A percentile compares a stretch with the other conserved stretches of the same genome.
phyloP scores from a whole-genome alignment of 495 filamentous ascomycete species.

The Penicillium coprophilum region DNA sequence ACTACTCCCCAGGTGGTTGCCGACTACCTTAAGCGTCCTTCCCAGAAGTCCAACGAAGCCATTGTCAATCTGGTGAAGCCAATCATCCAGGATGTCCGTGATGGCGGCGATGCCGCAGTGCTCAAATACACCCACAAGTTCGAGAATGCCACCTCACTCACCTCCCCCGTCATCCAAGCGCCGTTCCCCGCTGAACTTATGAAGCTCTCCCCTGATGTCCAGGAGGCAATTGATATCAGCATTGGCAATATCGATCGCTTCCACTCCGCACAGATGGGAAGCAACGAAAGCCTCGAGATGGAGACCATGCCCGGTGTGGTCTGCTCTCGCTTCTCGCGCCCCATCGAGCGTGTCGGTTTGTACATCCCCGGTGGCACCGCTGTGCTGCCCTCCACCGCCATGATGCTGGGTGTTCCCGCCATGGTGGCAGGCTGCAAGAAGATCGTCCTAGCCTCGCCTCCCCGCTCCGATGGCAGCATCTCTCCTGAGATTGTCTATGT shows the following conservation, averaged over 20 bases:
- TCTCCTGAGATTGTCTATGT: conserved; percentile 97
- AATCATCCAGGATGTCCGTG: conserved; percentile 81
- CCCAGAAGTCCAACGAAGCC: conserved; percentile 84
- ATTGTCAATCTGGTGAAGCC: conserved; percentile 88
- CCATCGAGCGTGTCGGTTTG: conserved; percentile 90
- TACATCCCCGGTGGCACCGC: conserved; percentile 96
- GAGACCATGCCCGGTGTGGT: conserved; percentile 97
- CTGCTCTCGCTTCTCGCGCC: conserved; percentile 88
- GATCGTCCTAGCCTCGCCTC: conserved; percentile 91
- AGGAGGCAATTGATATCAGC: conserved; percentile 86
- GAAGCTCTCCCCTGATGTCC: conserved; percentile 77
- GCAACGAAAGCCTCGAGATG: conserved; percentile 70
- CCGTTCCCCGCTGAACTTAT: conserved; percentile 84
- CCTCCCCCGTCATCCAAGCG: conserved; percentile 80
- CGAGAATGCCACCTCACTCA: conserved; percentile 88
- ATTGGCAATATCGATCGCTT: conserved; percentile 93
- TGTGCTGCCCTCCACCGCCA: conserved; percentile 89
- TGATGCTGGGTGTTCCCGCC: conserved; percentile 97
- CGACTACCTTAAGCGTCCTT: conserved; percentile 77
- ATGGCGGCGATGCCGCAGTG: conserved; percentile 79
- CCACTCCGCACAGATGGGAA: conserved; percentile 82
- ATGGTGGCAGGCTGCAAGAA: conserved; percentile 97
- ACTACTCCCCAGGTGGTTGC: conserved; percentile 60
- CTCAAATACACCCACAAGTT: conserved; percentile 95
- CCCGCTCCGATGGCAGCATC: conserved; percentile 82